These are phyloP conservation scores for Sonneratia alba DNA, from an alignment of 345 rosid species.

Conservation along the genomic window DNA sequence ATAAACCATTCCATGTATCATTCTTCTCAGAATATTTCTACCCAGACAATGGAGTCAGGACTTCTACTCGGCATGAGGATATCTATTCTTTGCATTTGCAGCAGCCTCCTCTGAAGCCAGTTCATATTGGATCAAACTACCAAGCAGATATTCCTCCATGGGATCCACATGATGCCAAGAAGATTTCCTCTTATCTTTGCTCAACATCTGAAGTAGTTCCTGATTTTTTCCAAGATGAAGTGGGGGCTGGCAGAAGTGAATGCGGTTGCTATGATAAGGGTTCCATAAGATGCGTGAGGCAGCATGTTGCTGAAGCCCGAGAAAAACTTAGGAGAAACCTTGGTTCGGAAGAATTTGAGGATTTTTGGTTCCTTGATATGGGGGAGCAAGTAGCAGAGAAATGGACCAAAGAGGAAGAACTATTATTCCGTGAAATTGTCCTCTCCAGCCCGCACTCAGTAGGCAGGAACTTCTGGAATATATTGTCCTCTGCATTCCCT, in stretches of 20 bases:
- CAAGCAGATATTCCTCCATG: slow-evolving; percentile 50
- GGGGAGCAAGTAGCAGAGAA: slow-evolving; percentile 52
- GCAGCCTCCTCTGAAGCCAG: slow-evolving; percentile 28
- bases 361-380: slow-evolving; percentile 58
- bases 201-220: slow-evolving; percentile 5
- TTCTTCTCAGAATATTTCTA: slow-evolving; percentile 39
- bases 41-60: slow-evolving; percentile 17
- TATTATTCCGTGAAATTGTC: slow-evolving; percentile 40
- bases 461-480: slow-evolving; percentile 62
- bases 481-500: slow-evolving; percentile 38
- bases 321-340: slow-evolving; percentile 32
- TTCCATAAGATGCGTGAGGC: slow-evolving; percentile 47
- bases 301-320: slow-evolving; percentile 55
- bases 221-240: slow-evolving; percentile 19
- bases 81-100: slow-evolving; percentile 16
- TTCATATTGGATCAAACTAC: slow-evolving; percentile 48
- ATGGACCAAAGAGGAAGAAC: slow-evolving; percentile 58
- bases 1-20: slow-evolving; percentile 13
- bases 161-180: slow-evolving; percentile 13
- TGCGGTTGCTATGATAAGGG: slow-evolving; percentile 52
- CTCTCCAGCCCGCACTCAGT: slow-evolving; percentile 44
- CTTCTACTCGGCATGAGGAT: slow-evolving; percentile 26
- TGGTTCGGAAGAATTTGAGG: slow-evolving; percentile 43
- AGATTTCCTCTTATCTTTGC: slow-evolving; percentile 6
- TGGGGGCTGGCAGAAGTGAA: slow-evolving; percentile 25